Percentiles rank a stretch among this genome's conserved stretches.
Conservation (phyloP, 306 rosid species). For the Corylus americana region DNA sequence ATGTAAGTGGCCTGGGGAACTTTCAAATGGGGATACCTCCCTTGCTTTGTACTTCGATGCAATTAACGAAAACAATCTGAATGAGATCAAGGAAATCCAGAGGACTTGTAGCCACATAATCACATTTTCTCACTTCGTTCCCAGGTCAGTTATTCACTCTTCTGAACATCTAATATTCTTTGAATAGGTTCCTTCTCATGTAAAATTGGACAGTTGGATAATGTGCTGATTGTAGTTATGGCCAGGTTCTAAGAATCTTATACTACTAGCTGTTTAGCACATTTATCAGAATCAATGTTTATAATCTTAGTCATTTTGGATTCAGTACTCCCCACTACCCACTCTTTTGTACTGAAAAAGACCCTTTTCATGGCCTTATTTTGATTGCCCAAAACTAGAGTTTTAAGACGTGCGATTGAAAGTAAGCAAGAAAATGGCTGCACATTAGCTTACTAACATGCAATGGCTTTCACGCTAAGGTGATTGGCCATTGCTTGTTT, state of each 20-base stretch:
- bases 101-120: slow-evolving; percentile 63
- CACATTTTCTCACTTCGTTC: slow-evolving; percentile 89
- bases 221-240: slow-evolving; percentile 7
- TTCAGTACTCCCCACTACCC: not conserved
- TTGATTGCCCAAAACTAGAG: not conserved
- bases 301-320: not conserved
- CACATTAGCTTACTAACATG: no score
- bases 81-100: slow-evolving; percentile 53
- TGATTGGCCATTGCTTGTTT: not conserved
- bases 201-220: not conserved
- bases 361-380: no score
- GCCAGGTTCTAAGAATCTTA: not conserved
- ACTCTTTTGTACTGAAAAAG: not conserved
- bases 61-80: slow-evolving; percentile 59
- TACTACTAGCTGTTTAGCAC: not conserved
- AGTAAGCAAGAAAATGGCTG: not conserved
- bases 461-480: no score
- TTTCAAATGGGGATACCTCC: slow-evolving; percentile 66
- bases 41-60: slow-evolving; percentile 75
- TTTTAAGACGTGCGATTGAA: no score
- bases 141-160: slow-evolving; percentile 53
- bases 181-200: not conserved
- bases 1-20: slow-evolving; percentile 74
- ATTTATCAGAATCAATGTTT: not conserved
- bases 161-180: slow-evolving; percentile 4